Base-by-base conservation (phyloP, 1,284 basidiomycete species). In the Porogramme epimiltina region DNA sequence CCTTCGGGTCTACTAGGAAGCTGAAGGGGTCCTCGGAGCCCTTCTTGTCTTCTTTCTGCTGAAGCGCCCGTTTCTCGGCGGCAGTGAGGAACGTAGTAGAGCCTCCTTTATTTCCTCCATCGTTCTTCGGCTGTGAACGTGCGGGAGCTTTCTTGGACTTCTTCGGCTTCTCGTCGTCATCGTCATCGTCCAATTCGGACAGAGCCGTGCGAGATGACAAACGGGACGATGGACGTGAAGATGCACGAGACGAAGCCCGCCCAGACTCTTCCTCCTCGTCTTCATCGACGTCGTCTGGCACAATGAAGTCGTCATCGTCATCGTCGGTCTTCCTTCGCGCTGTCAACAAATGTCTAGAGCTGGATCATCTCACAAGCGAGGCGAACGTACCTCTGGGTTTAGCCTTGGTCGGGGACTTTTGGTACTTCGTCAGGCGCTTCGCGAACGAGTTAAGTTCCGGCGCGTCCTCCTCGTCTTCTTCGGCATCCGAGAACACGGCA, bases 1-100 rank as follows among this genome's bases (percentile, higher is more conserved):
- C 94, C 66, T 73, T 80, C 19, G 86, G 73, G 61, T 95, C 84
- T 22, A 75, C 66, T 38, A 99, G 76, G 74, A 99, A 99, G 44
- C 80, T 71, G 70, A 91, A 99, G 2, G 91, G 84, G 57, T 87
- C 81, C 54, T 98, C 95, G 8, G 80, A 73, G 2, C 85, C 79
- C 63, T 91, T 88, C 75, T 95, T 95, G 58, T 90, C 87, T 20
- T 83, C 81, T 68, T 94, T 95, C 62, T 85, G 89, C 26, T 82
- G 79, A 60, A 87, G 80, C 49, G 84, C 81, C 6, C 90, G 82
- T 58, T 82, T 83, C 68, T 98, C 95, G 0, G 95, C 94, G 10
- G 87, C 87, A 16, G 95, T 97, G 57, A 95, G 76, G 69, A 96
- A 90, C 44, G 51, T 64, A 1, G 65, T 68, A 19, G 65, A 69